A percentile compares a stretch with the other conserved stretches of the same genome.
These are phyloP conservation scores for Yamadazyma kanchanaburiensis DNA, from an alignment of 1,139 yeast genomes.

Conservation along the genomic window DNA sequence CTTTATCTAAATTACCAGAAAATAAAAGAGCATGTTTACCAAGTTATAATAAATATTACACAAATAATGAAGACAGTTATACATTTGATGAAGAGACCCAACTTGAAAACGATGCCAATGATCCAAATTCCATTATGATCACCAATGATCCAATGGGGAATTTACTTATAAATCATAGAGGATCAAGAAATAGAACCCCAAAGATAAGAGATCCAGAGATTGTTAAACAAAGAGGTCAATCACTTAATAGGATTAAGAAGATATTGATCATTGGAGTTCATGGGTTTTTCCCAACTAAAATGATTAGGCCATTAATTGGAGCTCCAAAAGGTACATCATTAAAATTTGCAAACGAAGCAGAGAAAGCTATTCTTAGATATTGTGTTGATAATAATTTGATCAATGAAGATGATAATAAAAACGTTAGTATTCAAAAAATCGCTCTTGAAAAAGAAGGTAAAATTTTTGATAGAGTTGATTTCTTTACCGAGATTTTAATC, in stretches of 20 bases:
- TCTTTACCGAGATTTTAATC: conserved; percentile 66
- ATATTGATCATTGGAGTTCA: conserved; percentile 77
- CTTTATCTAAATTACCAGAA: conserved; percentile 34
- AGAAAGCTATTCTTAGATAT: conserved; percentile 69
- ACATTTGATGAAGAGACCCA: conserved; percentile 21
- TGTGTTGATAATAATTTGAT: conserved; percentile 55
- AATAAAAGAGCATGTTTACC: conserved; percentile 45
- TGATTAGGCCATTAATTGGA: conserved; percentile 70
- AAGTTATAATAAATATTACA: conserved; percentile 33
- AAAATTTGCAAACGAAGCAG: conserved; percentile 69
- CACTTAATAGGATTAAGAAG: conserved; percentile 38
- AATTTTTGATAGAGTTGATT: conserved; percentile 79
- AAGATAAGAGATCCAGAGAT: conserved; percentile 20
- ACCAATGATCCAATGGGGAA: conserved; percentile 46
- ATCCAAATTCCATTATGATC: conserved; percentile 35
- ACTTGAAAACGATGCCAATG: conserved; percentile 24
- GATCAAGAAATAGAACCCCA: conserved; percentile 5
- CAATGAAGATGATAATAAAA: conserved; percentile 30
- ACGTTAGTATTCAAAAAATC: conserved; percentile 75
- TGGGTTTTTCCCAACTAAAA: conserved; percentile 53
- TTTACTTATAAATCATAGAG: conserved; percentile 33
- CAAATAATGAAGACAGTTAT: conserved; percentile 14
- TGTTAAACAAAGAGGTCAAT: conserved; percentile 27
- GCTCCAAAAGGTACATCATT: conserved; percentile 33
- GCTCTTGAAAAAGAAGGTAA: conserved; percentile 94